Evolutionary conservation across 495 filamentous ascomycete species (phyloP), one percentile per base, ranked within the genome.

Genomic region (Bryoglossum gracile): DNA sequence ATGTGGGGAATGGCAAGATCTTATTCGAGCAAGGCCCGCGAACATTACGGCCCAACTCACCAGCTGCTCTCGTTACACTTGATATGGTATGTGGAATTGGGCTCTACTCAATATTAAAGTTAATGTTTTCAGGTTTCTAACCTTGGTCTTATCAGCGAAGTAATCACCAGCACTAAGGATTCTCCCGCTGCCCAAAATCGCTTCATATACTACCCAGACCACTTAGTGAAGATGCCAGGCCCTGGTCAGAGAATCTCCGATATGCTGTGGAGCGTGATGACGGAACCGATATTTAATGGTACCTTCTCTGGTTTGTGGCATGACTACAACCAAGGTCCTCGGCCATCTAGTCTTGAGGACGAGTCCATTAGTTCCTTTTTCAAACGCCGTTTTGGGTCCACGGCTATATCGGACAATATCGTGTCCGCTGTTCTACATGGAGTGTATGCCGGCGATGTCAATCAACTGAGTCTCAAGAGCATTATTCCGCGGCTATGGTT

Each of bases 141-240:
- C 9, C 66, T 96, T 14, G 71, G 65, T 10, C 63, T 98, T 38
- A 55, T 69, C 14, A 57, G 80, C 37, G 70, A 88, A 50, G 51
- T 92, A n/a, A 54, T 86, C n/a, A 61, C 71, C 32, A 80, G 75
- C 5, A 51, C 60, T 19, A 77, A 70, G 42, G 17, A 56, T 24
- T 69, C 70, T 1, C 68, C 68, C 0, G 74, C 73, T 4, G 70
- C 78, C 10, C 59, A 60, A 43, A 82, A 83, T 52, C 83, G 87
- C n/a, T 98, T 76, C 62, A 75, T 98, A 41, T 97, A 95, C 72
- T 95, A 94, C 57, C 88, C 89, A 3, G 86, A 96, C 60, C 87
- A 81, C 57, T 76, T 99, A 22, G 87, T 92, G 35, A 71, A 75
- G 32, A 55, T 91, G 52, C 88, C 86, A 13, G 63, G 65, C 3